Base-by-base conservation (phyloP, 768 basidiomycete genomes). In the Pleurotus cornucopiae region DNA sequence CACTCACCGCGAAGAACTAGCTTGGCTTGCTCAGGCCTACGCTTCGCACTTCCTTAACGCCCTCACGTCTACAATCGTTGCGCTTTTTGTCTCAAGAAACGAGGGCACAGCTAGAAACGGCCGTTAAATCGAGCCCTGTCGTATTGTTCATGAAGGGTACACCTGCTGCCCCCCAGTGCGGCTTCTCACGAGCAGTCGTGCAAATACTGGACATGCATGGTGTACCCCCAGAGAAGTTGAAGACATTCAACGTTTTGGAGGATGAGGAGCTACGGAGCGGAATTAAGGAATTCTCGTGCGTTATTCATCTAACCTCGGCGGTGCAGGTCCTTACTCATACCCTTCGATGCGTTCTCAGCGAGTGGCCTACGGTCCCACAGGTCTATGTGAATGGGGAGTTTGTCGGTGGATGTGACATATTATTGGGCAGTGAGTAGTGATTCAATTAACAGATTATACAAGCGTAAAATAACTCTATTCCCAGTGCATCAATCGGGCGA, bases 101-200 rank as follows among this genome's bases (percentile, higher is more conserved):
- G 4, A 81, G 87, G 18, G 62, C 76, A 9, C 73, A 80, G 63
- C 83, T 92, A n/a, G 81, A 89, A 66, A 69, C 83, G 62, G 94
- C 94, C 2, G 81, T 98, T 23, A 71, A 78, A 6, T 73, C 80
- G 1, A 83, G 81, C 44, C 94, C 94, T 0, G 80, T 98, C 5
- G 97, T 99, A 1, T 76, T 98, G 4, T 98, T 99, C 76, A 98
- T 99, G 96, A 99, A 99, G 68, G 97, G 97, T 7, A 93, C 89
- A 13, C 93, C 91, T 0, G 78, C 85, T 20, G 67, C 76, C 5
- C 96, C 96, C 1, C 86, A 94, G 63, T 98, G 96, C 59, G 96
- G 96, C 11, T 99, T 98, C 80, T 97, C 94, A 14, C 82, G 96
- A 49, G 96, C 96, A 0, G 94, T 89, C 0, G 81, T 94, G 26